Conservation (phyloP, 2,329 filamentous ascomycete genomes). For the Colletotrichum nymphaeae region DNA sequence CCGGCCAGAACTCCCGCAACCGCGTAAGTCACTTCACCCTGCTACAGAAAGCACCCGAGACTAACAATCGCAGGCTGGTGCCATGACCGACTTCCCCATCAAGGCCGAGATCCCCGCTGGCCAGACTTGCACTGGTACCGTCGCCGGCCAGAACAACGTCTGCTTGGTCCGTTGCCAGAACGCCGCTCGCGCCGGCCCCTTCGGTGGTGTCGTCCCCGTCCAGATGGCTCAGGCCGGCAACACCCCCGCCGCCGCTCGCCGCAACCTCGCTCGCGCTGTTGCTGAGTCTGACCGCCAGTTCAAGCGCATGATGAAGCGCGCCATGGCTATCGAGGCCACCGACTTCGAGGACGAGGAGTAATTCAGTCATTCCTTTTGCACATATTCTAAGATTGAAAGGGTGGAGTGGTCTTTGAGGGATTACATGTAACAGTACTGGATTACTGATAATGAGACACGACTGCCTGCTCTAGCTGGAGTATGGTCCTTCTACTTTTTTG, state of each 20-base stretch:
- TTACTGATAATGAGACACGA: constrained; percentile 35
- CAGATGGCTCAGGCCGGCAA: constrained; percentile 30
- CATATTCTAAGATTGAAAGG: constrained; percentile 26
- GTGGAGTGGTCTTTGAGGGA: constrained; percentile 21
- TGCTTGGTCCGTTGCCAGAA: constrained; percentile 71
- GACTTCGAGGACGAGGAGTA: constrained; percentile 31
- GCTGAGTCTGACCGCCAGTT: constrained; percentile 34
- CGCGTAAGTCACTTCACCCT: constrained; percentile 40
- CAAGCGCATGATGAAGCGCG: constrained; percentile 39
- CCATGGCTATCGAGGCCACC: constrained; percentile 16
- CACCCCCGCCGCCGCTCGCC: constrained; percentile 32
- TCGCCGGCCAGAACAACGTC: constrained; percentile 65
- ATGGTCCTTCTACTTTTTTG: constrained; percentile 15
- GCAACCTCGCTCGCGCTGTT: constrained; percentile 31
- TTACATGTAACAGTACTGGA: constrained; percentile 33
- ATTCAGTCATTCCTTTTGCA: constrained; percentile 11
- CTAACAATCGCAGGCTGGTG: constrained; percentile 44
- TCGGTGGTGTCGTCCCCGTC: constrained; percentile 56
- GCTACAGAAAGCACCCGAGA: neutral
- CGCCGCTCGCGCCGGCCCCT: constrained; percentile 65
- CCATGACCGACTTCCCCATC: constrained; percentile 56
- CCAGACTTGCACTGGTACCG: constrained; percentile 65
- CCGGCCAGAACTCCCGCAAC: constrained; percentile 61
- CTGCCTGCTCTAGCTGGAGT: constrained; percentile 35
- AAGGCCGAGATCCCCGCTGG: constrained; percentile 62